Evolutionary conservation across 2,329 filamentous ascomycete genomes (phyloP), one percentile per base, ranked within the genome.

Genomic region (Diplocarpon rosae): DNA sequence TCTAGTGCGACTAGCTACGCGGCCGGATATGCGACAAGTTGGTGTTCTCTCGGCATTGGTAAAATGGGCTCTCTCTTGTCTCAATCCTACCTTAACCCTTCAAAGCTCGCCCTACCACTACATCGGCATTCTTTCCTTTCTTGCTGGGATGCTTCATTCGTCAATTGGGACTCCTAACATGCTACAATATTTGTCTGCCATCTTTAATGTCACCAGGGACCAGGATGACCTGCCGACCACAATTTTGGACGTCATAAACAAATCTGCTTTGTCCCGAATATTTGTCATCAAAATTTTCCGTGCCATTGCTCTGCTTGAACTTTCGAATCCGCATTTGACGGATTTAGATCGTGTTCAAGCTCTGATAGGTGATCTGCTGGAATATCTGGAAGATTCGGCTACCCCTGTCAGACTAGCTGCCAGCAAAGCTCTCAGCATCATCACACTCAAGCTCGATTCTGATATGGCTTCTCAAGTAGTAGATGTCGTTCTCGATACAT

Each of bases 371-470:
- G 80, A 85, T 56, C 71, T 95, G 2, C 72, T 98, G 2, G 81
- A 86, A 48, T 73, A 75, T 11, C 69, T 96, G 1, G 79, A 79
- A 1, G 92, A 98, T 62, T 85, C 85, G 48, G 89, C 96, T 57
- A 95, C 89, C 0, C 87, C 88, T 0, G 89, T 98, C 11, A 75
- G 92, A 31, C 77, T 95, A 56, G 84, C 90, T 28, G 86, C 90
- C 15, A 95, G 88, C 62, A 98, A 98, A 65, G 85, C 88, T 3
- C 74, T 96, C 36, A 94, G 88, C 63, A 75, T 94, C 42, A 79
- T 96, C 52, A 83, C 89, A 0, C 68, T 93, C 40, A 89, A 84
- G 53, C 66, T 98, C 7, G 78, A 88, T 36, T 65, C 76, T 0
- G 82, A 83, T 16, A 88, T 95, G 82, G 87, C 85, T 1, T 74